A percentile compares a stretch with the other conserved stretches of the same genome.
Conservation (phyloP, 73 alveolate species). For the Diophrys sp. region DNA sequence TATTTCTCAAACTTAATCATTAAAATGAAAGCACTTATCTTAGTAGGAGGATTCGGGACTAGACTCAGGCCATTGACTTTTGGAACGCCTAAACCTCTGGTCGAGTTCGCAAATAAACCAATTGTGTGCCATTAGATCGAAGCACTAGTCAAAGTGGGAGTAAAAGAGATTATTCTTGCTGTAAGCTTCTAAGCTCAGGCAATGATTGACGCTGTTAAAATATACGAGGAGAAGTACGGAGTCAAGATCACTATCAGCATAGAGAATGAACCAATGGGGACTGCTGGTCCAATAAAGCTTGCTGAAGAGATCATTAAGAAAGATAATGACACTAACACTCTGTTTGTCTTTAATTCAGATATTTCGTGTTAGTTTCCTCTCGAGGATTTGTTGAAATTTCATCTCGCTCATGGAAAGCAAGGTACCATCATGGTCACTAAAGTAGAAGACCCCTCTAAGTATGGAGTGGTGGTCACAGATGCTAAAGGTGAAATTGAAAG, state of each 20-base stretch:
- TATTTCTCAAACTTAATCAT: neutral
- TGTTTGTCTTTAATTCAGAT: constrained; percentile 95
- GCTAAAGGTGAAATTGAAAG: constrained; percentile 77
- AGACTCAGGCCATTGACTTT: constrained; percentile 80
- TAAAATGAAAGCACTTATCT: constrained; percentile 66
- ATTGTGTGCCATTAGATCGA: constrained; percentile 75
- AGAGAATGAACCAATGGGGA: constrained; percentile 72
- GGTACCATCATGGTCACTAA: constrained; percentile 91
- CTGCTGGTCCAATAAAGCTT: constrained; percentile 97
- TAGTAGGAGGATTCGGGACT: constrained; percentile 87
- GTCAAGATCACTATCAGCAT: constrained; percentile 71
- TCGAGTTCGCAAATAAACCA: constrained; percentile 80
- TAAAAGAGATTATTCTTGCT: constrained; percentile 90
- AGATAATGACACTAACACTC: constrained; percentile 75
- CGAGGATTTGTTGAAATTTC: constrained; percentile 87
- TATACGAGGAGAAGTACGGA: constrained; percentile 45
- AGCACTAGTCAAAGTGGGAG: constrained; percentile 90
- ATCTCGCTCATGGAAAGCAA: constrained; percentile 90
- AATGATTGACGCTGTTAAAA: constrained; percentile 59
- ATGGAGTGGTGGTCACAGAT: constrained; percentile 93
- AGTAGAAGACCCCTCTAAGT: constrained; percentile 97
- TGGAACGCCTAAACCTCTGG: constrained; percentile 69
- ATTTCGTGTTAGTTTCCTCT: constrained; percentile 97
- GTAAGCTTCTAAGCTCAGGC: constrained; percentile 85
- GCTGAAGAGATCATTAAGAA: constrained; percentile 85